Base-by-base conservation (phyloP, 257 asterid genomes). In the Osmanthus fragrans region DNA sequence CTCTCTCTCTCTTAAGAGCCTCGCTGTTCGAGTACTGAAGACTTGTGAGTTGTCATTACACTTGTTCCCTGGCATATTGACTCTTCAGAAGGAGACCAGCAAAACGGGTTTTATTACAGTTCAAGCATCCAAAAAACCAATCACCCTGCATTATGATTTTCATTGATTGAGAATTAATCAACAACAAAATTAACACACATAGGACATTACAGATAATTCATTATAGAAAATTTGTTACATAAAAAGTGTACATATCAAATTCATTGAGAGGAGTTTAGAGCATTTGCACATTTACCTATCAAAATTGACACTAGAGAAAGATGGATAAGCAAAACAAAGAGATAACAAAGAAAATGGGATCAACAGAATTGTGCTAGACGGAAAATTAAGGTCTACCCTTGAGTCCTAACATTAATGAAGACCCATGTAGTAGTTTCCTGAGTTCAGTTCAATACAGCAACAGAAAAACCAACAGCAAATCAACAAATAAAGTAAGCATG, bases 1-100 rank as follows among this genome's bases (percentile, higher is more conserved):
- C 86, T 86, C 91, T 82, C 96, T 89, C 10, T 81, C 91, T 85
- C 93, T 86, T 87, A 95, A 75, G 74, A 93, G 96, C 86, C 99
- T 90, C 77, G 80, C 89, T 7, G 79, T 23, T 76, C 99, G 87
- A 75, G 89, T 85, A 42, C 47, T 79, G 83, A 77, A 87, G 74
- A 84, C 67, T 72, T 78, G 79, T 75, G 87, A 72, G 85, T 77
- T 78, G 45, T 89, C 93, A 69, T 80, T 88, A 58, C 80, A 89
- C 92, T 88, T 94, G 90, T 86, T 89, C 83, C 91, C 92, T 68
- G 97, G 91, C 98, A 94, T 94, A 73, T 64, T 58, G 70, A 77
- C 87, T 73, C 79, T 72, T 86, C 39, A 58, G 85, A 78, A 70
- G 71, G 60, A 40, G 75, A 80, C 86, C 81, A 79, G 78, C 75